Base-by-base conservation (phyloP, 768 basidiomycete genomes). In the Dendrothele bispora region DNA sequence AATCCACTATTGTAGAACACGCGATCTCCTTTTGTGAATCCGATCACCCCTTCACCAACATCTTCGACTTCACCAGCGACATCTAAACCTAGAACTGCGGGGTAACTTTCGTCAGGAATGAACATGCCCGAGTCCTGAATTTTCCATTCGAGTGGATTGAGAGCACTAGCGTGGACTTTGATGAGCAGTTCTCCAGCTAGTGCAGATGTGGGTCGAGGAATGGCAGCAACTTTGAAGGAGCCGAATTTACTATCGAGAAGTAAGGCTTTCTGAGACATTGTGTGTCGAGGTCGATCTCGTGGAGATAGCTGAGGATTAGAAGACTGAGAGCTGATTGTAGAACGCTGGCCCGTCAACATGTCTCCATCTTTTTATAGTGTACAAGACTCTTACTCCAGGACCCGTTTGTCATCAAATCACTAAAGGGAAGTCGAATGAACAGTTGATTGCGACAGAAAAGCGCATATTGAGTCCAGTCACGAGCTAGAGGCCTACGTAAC, bases 31-130 rank as follows among this genome's bases (percentile, higher is more conserved):
- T 67, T 67, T 48, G 74, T 65, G 55, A 80, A 74, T 27, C 64
- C 62, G 11, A 64, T 68, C 5, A 83, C 80, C 1, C 72, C 75
- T 46, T 75, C 73, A 4, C 81, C 82, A 36, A 83, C 64, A 27
- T 63, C 70, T 17, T 70, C 73, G 4, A 83, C 72, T 1, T 72
- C 69, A 5, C 82, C 82, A 35, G 81, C 74, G 25, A 68, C 65
- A 45, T 83, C 82, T 5, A 59, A 62, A 1, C 82, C 82, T 0
- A 76, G 51, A 2, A 82, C 60, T 5, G 69, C 69, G 8, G 77
- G 81, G 51, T 63, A 81, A 12, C 65, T 55, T 21, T 68, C 64
- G 29, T 73, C 57, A 45, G 70, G 67, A 18, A 65, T 52, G 1
- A 68, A 17, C 18, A 18, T 34, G 5, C 21, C 68, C 40, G 63